Evolutionary conservation across 2,329 filamentous ascomycete genomes (phyloP), one percentile per base, ranked within the genome.

Genomic region (Colletotrichum melonis): DNA sequence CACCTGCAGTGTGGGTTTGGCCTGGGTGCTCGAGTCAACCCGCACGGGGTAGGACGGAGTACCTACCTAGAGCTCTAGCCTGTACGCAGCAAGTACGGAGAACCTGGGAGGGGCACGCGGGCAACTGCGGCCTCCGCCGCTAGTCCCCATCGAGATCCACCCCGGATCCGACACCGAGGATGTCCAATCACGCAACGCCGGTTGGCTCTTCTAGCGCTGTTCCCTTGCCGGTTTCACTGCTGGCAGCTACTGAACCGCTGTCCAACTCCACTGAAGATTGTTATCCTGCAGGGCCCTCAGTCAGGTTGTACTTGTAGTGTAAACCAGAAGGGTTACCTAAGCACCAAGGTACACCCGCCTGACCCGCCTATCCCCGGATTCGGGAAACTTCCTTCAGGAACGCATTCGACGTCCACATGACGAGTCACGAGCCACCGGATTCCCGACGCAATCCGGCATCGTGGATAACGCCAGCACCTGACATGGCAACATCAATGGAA

Each of bases 41-140:
- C 14, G 55, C 35, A 58, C 55, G 64, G 64, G 64, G 64, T 59
- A 59, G 35, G 3, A 32, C 8, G 30, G 30, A 32, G 30, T 32
- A 32, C 30, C 30, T 32, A 32, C 30, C 30, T 4, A 35, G 32
- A 35, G 32, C 32, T 35, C 3, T 35, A 12, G 32, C 11, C 32
- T 35, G 32, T 12, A 35, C 32, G 32, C 11, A 35, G 32, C 11
- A 35, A 35, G 32, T 42, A 42, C 38, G 38, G 38, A 42, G 38
- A 42, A 42, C 38, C 38, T 42, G 1, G 38, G 67, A 70, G 67
- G 66, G 56, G 71, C 71, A 73, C 71, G 71, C 62, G 71, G 71
- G 32, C 67, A 65, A 65, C 19, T 65, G 49, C 52, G 22, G 56
- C 12, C 11, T 16, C 35, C 28, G 28, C 26, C 16, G 35, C 71